phyloP scores from a whole-genome alignment of 257 asterid genomes.

The Agastache rugosa region DNA sequence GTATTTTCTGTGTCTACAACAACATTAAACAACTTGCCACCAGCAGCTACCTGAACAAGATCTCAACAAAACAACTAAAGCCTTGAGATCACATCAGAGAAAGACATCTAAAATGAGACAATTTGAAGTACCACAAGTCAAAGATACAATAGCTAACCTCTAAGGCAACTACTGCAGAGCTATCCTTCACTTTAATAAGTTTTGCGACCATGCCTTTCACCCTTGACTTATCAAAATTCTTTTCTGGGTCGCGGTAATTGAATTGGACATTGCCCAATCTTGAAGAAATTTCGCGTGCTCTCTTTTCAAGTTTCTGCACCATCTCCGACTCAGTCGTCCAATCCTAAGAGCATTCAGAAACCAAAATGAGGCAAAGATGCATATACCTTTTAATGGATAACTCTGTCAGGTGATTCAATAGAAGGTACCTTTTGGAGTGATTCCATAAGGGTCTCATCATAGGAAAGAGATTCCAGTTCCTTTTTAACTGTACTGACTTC shows the following conservation, averaged over 20 bases:
- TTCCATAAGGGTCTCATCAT: constrained; percentile 83
- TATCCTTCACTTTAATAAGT: constrained; percentile 88
- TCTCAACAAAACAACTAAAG: constrained; percentile 35
- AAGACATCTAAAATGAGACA: constrained; percentile 24
- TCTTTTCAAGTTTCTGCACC: constrained; percentile 83
- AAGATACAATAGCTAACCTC: constrained; percentile 63
- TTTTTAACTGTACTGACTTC: constrained; percentile 72
- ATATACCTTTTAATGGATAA: constrained; percentile 23
- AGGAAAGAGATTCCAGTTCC: constrained; percentile 70
- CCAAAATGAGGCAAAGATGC: constrained; percentile 33
- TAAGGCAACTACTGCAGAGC: constrained; percentile 81
- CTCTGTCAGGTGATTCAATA: constrained; percentile 8
- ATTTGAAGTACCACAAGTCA: constrained; percentile 16
- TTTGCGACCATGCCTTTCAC: constrained; percentile 98
- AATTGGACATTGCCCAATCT: constrained; percentile 78
- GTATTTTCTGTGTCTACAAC: constrained; percentile 93
- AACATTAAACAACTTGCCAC: constrained; percentile 89
- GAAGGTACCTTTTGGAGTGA: constrained; percentile 72
- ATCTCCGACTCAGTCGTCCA: constrained; percentile 67
- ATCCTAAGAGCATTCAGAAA: constrained; percentile 56
- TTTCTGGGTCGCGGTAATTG: constrained; percentile 73
- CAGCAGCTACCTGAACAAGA: constrained; percentile 87
- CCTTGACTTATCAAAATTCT: constrained; percentile 79
- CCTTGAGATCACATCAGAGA: constrained; percentile 32
- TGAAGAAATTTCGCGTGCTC: constrained; percentile 72